Evolutionary conservation across 768 basidiomycete species (phyloP), one percentile per base, ranked within the genome.

Genomic region (Tylopilus vinaceipallidus): DNA sequence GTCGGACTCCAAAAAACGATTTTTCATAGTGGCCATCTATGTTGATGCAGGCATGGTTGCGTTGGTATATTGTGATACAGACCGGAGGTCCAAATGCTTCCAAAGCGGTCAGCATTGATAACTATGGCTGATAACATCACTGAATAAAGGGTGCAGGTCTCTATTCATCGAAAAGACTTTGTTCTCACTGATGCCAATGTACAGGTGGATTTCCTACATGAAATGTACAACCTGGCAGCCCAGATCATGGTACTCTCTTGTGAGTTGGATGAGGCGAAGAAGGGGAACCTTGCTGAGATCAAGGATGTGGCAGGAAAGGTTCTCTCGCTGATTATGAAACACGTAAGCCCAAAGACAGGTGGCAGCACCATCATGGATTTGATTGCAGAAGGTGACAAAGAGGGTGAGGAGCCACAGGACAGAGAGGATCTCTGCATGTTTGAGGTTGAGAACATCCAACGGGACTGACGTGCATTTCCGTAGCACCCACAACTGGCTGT

Each of bases 11-110:
- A 34, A 20, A 16, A n/a, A 9, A 5, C 12, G 10, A 0, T 54
- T 56, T 41, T 60, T 60, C 11, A 33, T 60, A 1, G 48, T 60
- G 17, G 54, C 46, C 11, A 29, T 60, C 14, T 53, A 53, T 38
- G 12, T 59, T 1, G 30, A 22, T 19, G 30, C 16, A 9, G 4
- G 38, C 2, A 34, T 60, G 45, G 29, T 27, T 29, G 50, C 13
- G 0, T 47, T 38, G 23, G n/a, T n/a, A n/a, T n/a, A n/a, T n/a
- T n/a, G n/a, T n/a, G n/a, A n/a, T n/a, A n/a, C n/a, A n/a, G n/a
- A 27, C 39, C 3, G 49, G 26, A 30, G n/a, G 10, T 14, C 2
- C 12, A 13, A 17, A 55, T 36, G 55, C 56, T 5, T 51, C 16
- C 23, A n/a, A n/a, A n/a, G n/a, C n/a, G n/a, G n/a, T n/a, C n/a